A percentile compares a stretch with the other conserved stretches of the same genome.
Conservation (phyloP, 2,329 filamentous ascomycete species). For the Calonectria pseudoreteaudii region DNA sequence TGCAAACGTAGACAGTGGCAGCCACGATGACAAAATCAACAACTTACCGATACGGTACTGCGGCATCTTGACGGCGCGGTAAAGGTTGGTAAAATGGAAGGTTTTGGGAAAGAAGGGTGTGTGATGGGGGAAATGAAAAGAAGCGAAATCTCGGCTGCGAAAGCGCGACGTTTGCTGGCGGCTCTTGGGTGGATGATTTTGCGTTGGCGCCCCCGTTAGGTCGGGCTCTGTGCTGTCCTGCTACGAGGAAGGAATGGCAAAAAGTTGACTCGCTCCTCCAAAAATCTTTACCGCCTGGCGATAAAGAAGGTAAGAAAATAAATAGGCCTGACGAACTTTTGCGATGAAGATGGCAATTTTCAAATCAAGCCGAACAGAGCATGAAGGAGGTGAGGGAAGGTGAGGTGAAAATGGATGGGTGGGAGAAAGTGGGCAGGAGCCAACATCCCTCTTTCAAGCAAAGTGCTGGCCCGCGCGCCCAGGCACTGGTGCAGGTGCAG, state of each 20-base stretch:
- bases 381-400: constrained; percentile 25
- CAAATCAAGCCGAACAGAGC: constrained; percentile 6
- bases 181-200: constrained; percentile 14
- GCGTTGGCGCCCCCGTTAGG: constrained; percentile 13
- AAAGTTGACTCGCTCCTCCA: not conserved
- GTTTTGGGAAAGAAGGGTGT: constrained; percentile 9
- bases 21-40: not conserved
- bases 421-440: constrained; percentile 31
- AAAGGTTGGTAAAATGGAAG: constrained; percentile 5
- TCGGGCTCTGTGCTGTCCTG: constrained; percentile 3
- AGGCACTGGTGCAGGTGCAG: constrained; percentile 6
- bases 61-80: constrained; percentile 51
- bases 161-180: constrained; percentile 16
- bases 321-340: constrained; percentile 5
- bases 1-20: not conserved
- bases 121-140: constrained; percentile 28
- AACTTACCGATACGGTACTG: constrained; percentile 61
- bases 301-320: not conserved
- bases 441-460: constrained; percentile 18
- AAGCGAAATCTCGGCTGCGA: constrained; percentile 22
- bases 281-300: not conserved
- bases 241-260: not conserved
- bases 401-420: constrained; percentile 33
- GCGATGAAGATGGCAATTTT: constrained; percentile 11
- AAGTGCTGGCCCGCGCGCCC: constrained; percentile 34